A percentile compares a stretch with the other conserved stretches of the same genome.
Conservation (phyloP, 2,329 filamentous ascomycete species). For the Fusarium camptoceras region DNA sequence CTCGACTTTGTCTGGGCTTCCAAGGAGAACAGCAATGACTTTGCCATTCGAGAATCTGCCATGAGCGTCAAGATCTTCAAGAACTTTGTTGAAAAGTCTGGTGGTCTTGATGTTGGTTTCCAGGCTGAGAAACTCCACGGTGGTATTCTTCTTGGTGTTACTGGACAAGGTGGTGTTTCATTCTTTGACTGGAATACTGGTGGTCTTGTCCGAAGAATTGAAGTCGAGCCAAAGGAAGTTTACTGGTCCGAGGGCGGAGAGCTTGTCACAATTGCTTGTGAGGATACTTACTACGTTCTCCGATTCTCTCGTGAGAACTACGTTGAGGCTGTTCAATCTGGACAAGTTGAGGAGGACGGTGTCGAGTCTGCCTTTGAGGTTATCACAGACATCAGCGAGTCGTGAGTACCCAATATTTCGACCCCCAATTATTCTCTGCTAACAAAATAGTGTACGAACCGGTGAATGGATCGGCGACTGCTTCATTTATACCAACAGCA, state of each 20-base stretch:
- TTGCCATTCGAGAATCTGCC: conserved; percentile 92
- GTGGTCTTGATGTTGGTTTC: conserved; percentile 93
- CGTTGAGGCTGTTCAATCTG: conserved; percentile 82
- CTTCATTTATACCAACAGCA: conserved; percentile 98
- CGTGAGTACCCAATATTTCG: conserved; percentile 58
- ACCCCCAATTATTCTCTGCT: neutral
- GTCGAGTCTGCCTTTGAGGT: conserved; percentile 97
- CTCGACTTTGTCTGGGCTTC: conserved; percentile 97
- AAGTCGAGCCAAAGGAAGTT: conserved; percentile 78
- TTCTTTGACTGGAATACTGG: conserved; percentile 97
- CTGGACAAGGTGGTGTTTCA: conserved; percentile 92
- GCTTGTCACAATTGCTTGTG: conserved; percentile 90
- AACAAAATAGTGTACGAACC: conserved; percentile 76
- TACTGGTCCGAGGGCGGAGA: conserved; percentile 99
- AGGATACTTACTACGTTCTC: conserved; percentile 94
- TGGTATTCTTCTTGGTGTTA: conserved; percentile 91
- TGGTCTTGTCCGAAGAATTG: conserved; percentile 89
- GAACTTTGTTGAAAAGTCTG: conserved; percentile 93
- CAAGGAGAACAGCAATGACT: conserved; percentile 98
- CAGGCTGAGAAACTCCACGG: conserved; percentile 91
- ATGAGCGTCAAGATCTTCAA: conserved; percentile 98
- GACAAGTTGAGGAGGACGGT: conserved; percentile 87
- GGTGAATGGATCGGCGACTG: conserved; percentile 99
- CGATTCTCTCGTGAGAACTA: conserved; percentile 93
- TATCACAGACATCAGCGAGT: conserved; percentile 94